Base-by-base conservation (phyloP, 1,284 basidiomycete genomes). In the Ustilago sp. region DNA sequence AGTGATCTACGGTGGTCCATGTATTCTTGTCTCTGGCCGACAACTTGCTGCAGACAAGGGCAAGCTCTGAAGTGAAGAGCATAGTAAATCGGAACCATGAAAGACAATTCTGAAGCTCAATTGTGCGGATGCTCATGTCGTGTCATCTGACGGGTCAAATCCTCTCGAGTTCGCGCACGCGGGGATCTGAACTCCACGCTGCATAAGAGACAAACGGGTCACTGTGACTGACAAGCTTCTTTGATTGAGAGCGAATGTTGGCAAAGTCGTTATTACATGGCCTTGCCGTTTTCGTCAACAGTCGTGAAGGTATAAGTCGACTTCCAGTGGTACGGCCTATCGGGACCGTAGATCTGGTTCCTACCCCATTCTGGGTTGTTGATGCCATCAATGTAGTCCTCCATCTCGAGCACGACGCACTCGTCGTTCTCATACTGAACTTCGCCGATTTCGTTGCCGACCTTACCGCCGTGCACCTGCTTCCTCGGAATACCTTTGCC, bases 1-100 rank as follows among this genome's bases (percentile, higher is more conserved):
- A 12, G 72, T 85, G 56, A 76, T 85, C 52, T 80, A 69, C 48
- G 81, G 83, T 9, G 84, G 84, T 1, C 78, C 82, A 0, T 85
- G 84, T 60, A 84, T 85, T 47, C 71, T 85, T 32, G 80, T 84
- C 17, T 69, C 79, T 34, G 84, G 84, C 52, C 78, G 73, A 8
- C 68, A 73, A 52, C 68, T 82, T 17, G 83, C 80, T 35, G 71
- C 80, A n/a, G 79, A 63, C 43, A 70, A 74, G 61, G 83, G 83
- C 8, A 82, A 78, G 50, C 67, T 85, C 7, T 85, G 41, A 28
- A 19, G 1, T 5, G 2, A 35, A 19, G 15, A 19, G 17, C 11
- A n/a, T 28, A 28, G 23, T 28, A 28, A 28, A 28, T 28, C 23
- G 23, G 23, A 28, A 28, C 17, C 5, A 13, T 28, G 53, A 36